A percentile compares a stretch with the other conserved stretches of the same genome.
Evolutionary conservation across 176 grass and related monocot genomes (phyloP).

Genomic region (Phyllostachys edulis): DNA sequence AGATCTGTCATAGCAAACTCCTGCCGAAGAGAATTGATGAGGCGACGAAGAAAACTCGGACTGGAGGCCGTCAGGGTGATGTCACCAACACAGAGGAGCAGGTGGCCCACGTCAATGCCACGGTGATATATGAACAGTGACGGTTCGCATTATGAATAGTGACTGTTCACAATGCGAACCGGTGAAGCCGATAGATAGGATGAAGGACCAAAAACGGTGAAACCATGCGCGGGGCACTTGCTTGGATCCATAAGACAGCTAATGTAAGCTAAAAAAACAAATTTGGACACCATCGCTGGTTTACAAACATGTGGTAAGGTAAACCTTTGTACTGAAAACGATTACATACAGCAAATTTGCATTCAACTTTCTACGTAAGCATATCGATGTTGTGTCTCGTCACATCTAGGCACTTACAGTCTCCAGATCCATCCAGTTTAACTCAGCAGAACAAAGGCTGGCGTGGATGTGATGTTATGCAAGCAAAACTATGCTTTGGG

Average conservation of each 20-base stretch:
- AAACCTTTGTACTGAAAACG: not conserved
- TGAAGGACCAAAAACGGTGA: too few relatives aligned
- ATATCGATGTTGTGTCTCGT: not conserved
- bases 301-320: not conserved
- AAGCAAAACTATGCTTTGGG: not conserved
- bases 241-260: not conserved
- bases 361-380: not conserved
- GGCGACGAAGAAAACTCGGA: too few relatives aligned
- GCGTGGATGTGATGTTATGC: not conserved
- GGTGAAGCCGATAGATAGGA: too few relatives aligned
- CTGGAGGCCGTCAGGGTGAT: too few relatives aligned
- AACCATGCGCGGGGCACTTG: too few relatives aligned
- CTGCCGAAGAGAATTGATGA: too few relatives aligned
- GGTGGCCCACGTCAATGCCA: too few relatives aligned
- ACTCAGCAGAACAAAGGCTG: not conserved
- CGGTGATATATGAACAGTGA: too few relatives aligned
- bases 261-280: not conserved
- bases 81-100: too few relatives aligned
- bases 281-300: not conserved
- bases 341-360: not conserved
- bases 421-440: not conserved
- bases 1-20: too few relatives aligned
- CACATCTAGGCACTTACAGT: not conserved
- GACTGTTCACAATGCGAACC: too few relatives aligned
- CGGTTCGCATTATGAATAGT: too few relatives aligned